These are phyloP conservation scores for Allomyces arbusculus DNA, from an alignment of 192 early-diverging fungal species.

Conservation along the genomic window DNA sequence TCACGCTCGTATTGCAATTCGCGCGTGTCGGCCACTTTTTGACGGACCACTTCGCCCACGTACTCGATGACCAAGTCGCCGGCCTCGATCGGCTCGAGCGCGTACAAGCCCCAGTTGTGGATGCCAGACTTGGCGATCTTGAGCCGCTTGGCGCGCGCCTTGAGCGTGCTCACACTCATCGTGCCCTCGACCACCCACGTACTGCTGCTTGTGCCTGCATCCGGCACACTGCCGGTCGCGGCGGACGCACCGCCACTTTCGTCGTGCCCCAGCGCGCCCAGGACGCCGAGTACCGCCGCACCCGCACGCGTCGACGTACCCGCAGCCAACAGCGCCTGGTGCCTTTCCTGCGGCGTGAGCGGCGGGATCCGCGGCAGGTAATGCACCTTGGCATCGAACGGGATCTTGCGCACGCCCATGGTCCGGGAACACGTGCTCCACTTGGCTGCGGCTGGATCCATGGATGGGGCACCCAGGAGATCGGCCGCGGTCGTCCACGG, in stretches of 20 bases:
- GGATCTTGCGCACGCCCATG: neutral
- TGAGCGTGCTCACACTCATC: conserved; percentile 24
- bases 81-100: conserved; percentile 74
- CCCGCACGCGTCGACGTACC: neutral
- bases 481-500: neutral
- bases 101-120: conserved; percentile 98
- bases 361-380: neutral
- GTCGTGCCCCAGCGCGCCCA: neutral
- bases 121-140: conserved; percentile 82
- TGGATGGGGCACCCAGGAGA: neutral
- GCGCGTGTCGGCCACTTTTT: conserved; percentile 82
- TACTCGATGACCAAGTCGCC: conserved; percentile 97
- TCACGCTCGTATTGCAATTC: conserved; percentile 83
- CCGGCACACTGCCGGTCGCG: neutral
- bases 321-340: neutral
- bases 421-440: neutral
- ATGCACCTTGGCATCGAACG: neutral
- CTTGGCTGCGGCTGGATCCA: neutral
- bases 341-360: neutral
- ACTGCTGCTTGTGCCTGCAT: neutral
- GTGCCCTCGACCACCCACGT: too few relatives aligned
- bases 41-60: conserved; percentile 86
- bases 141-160: conserved; percentile 71
- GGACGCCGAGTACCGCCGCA: neutral
- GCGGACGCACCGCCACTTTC: neutral